Evolutionary conservation across 1,284 basidiomycete species (phyloP).

Genomic region (Xanthoconium separans): DNA sequence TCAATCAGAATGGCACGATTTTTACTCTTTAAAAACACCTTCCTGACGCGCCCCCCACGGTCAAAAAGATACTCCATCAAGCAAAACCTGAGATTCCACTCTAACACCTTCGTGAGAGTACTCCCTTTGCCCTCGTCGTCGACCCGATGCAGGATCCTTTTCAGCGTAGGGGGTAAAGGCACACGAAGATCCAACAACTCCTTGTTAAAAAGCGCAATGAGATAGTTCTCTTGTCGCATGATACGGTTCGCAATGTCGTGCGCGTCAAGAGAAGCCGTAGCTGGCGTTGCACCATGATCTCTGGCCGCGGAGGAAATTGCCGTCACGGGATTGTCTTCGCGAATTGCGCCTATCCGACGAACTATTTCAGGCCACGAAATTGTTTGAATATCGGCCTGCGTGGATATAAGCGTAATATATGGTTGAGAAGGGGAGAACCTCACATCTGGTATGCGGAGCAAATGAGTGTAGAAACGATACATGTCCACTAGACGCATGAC

Average conservation of each 20-base stretch:
- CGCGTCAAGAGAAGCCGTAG: slow-evolving; percentile 80
- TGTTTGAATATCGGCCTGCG: slow-evolving; percentile 92
- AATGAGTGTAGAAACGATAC: slow-evolving; percentile 88
- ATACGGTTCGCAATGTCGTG: slow-evolving; percentile 97
- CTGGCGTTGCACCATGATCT: slow-evolving; percentile 50
- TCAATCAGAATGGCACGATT: slow-evolving; percentile 78
- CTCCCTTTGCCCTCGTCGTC: slow-evolving; percentile 64
- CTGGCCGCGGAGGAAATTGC: slow-evolving; percentile 70
- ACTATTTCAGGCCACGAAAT: slow-evolving; percentile 97
- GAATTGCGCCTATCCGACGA: slow-evolving; percentile 80
- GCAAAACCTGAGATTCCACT: slow-evolving; percentile 96
- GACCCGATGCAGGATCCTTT: slow-evolving; percentile 44
- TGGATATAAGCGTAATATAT: slow-evolving; percentile 10
- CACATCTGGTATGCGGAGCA: slow-evolving; percentile 78
- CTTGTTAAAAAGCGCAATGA: slow-evolving; percentile 97
- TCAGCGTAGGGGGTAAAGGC: slow-evolving; percentile 65
- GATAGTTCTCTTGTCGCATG: slow-evolving; percentile 96
- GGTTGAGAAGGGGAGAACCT: slow-evolving; percentile 42
- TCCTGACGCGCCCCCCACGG: slow-evolving; percentile 80
- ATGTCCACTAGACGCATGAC: slow-evolving; percentile 83
- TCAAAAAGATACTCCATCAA: slow-evolving; percentile 95
- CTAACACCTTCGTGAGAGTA: slow-evolving; percentile 84
- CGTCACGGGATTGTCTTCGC: slow-evolving; percentile 88
- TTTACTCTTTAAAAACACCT: slow-evolving; percentile 86
- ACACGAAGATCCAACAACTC: slow-evolving; percentile 87